A percentile compares a stretch with the other conserved stretches of the same genome.
Conservation (phyloP, 768 basidiomycete genomes). For the Trametes punicea region DNA sequence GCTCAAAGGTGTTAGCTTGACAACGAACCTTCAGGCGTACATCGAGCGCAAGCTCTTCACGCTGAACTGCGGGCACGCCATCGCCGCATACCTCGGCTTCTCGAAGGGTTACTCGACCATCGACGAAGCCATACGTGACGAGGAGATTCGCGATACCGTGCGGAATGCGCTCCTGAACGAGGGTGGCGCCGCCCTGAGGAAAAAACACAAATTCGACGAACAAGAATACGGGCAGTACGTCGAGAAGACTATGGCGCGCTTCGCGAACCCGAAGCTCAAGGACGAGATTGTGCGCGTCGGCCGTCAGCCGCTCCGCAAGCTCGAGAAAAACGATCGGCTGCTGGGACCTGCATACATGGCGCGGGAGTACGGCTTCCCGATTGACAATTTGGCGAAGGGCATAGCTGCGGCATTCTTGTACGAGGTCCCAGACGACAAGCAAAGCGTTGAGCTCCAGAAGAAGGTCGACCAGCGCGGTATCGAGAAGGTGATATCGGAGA, state of each 20-base stretch:
- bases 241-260: conserved; percentile 33
- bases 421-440: conserved; percentile 33
- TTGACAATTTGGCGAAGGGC: conserved; percentile 32
- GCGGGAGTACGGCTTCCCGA: conserved; percentile 29
- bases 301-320: conserved; percentile 39
- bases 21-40: conserved; percentile 33
- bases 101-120: conserved; percentile 31
- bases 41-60: conserved; percentile 44
- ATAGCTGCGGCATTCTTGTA: conserved; percentile 37
- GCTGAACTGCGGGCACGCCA: conserved; percentile 41
- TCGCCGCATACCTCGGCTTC: conserved; percentile 38
- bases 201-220: conserved; percentile 28
- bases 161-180: conserved; percentile 33
- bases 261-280: conserved; percentile 34
- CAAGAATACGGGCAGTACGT: conserved; percentile 31
- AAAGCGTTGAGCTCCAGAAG: conserved; percentile 32
- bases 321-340: conserved; percentile 34
- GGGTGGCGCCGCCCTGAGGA: conserved; percentile 36
- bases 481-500: conserved; percentile 28
- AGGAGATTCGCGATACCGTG: conserved; percentile 29
- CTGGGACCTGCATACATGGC: conserved; percentile 38
- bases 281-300: conserved; percentile 38
- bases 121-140: conserved; percentile 32
- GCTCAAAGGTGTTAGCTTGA: conserved; percentile 32
- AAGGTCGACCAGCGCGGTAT: conserved; percentile 29